Conservation (phyloP, 164 flowering plant species). For the Stephania yunnanensis region DNA sequence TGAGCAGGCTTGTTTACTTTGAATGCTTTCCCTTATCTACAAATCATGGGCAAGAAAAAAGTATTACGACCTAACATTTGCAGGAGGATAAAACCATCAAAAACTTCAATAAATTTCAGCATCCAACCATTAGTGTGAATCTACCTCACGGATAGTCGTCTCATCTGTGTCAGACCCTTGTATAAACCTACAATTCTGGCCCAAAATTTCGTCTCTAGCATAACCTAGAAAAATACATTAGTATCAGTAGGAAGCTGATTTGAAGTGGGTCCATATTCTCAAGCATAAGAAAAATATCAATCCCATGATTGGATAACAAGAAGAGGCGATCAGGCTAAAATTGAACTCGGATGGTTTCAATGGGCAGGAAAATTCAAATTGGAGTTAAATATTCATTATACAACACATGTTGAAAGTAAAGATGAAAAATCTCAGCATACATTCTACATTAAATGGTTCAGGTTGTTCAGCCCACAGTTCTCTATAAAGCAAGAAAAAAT, state of each 20-base stretch:
- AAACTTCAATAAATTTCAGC: background rate
- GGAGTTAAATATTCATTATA: background rate
- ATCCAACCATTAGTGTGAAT: background rate
- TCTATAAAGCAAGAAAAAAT: background rate
- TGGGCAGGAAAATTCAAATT: background rate
- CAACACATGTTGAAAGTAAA: background rate
- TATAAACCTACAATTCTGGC: slow-evolving; percentile 66
- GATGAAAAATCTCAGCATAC: background rate
- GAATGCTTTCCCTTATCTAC: slow-evolving; percentile 66
- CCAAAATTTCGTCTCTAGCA: slow-evolving; percentile 73
- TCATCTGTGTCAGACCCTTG: slow-evolving; percentile 65
- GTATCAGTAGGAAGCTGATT: background rate
- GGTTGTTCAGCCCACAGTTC: background rate
- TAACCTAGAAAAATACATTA: slow-evolving; percentile 44
- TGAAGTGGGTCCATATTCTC: background rate
- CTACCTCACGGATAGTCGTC: slow-evolving; percentile 45
- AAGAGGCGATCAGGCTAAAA: background rate
- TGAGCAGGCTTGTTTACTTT: slow-evolving; percentile 54
- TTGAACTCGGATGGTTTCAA: background rate
- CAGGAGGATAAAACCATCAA: background rate
- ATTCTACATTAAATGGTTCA: background rate
- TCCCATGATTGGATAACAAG: background rate
- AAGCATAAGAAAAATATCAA: background rate
- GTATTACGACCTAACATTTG: background rate
- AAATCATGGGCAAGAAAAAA: slow-evolving; percentile 7